Evolutionary conservation across 768 basidiomycete genomes (phyloP), one percentile per base, ranked within the genome.

Genomic region (Tulasnella sp.): DNA sequence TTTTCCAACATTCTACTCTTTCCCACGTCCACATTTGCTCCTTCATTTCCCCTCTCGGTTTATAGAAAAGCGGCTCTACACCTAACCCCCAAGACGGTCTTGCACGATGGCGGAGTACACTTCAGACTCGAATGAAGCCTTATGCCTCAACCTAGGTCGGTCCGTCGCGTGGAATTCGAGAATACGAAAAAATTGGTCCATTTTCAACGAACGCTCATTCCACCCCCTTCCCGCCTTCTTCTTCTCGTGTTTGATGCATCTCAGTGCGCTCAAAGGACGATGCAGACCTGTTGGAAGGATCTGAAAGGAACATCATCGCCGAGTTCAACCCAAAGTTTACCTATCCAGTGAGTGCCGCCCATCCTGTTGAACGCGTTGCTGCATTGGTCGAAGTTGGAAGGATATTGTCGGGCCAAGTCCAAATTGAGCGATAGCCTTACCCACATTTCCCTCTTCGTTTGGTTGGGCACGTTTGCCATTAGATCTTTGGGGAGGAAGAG

Each of bases 401-500:
- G 8, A 4, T 7, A 5, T 39, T 5, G n/a, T 27, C 78, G 68
- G 38, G 27, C 58, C 72, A 74, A 36, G 36, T n/a, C 40, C 56
- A 38, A 36, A 52, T 34, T 71, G 38, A 34, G 58, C 58, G 44
- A 52, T 72, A 31, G 42, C 24, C 34, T n/a, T 80, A n/a, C n/a
- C n/a, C n/a, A 40, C 40, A 40, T 40, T 10, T 62, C 75, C 12
- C n/a, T 52, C 24, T 27, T 18, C 18, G 39, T 27, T 36, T 27
- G 46, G 42, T 72, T 24, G 34, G 34, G 14, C 31, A n/a, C n/a
- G n/a, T n/a, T n/a, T n/a, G n/a, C 48, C n/a, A 8, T 75, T 62
- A 95, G 94, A 96, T 99, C 83, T 98, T 92, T 84, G 97, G 97
- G 76, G 95, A 98, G 83, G 94, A 97, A 76, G 96, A 99, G 86